phyloP scores from a whole-genome alignment of 495 filamentous ascomycete species.

The Thermothielavioides terrestris region DNA sequence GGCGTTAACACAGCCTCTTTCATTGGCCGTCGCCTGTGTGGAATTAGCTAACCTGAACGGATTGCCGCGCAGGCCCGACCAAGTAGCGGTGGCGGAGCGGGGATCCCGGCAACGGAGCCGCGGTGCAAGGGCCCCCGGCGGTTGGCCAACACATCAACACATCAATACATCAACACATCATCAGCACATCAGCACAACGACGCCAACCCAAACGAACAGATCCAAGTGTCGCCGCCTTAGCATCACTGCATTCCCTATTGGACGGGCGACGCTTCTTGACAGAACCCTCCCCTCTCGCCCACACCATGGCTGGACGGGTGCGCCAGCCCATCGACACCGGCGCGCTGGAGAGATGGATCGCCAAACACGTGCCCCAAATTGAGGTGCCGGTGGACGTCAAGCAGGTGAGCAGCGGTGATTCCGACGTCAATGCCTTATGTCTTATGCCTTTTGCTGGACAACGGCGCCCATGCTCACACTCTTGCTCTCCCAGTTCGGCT shows the following conservation, averaged over 20 bases:
- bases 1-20: conserved; percentile 2
- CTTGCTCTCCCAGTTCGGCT: conserved; percentile 61
- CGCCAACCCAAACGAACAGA: background rate
- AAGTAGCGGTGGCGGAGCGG: conserved; percentile 20
- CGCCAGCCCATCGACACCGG: conserved; percentile 79
- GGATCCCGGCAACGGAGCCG: background rate
- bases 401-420: conserved; percentile 56
- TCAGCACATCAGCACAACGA: background rate
- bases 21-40: conserved; percentile 12
- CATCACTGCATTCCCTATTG: no score
- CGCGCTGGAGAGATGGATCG: conserved; percentile 70
- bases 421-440: background rate
- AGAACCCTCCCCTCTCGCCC: background rate
- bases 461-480: background rate
- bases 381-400: conserved; percentile 74
- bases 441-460: background rate
- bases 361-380: conserved; percentile 66
- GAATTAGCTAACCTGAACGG: conserved; percentile 1
- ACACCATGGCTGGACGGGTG: conserved; percentile 73
- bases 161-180: background rate
- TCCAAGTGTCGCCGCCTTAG: no score
- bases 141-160: conserved; percentile 2
- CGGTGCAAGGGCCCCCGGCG: background rate
- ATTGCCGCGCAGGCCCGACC: conserved; percentile 3
- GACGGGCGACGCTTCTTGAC: no score